phyloP scores from a whole-genome alignment of 2,329 filamentous ascomycete species.

The Stachybotrys elegans region DNA sequence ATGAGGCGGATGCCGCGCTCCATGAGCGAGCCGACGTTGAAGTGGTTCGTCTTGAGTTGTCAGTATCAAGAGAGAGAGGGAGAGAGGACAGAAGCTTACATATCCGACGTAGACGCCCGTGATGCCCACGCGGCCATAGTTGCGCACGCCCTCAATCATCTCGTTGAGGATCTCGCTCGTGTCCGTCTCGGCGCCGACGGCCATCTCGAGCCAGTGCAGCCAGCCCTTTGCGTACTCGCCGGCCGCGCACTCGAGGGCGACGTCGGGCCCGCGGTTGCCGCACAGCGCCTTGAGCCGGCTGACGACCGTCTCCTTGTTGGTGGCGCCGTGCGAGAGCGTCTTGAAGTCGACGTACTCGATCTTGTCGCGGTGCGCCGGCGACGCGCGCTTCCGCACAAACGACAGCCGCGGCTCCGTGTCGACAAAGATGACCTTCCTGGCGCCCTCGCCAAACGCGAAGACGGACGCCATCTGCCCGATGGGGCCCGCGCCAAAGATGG shows the following conservation, averaged over 20 bases:
- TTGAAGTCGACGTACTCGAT: conserved; percentile 67
- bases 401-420: conserved; percentile 69
- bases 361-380: conserved; percentile 40
- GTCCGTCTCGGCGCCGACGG: conserved; percentile 71
- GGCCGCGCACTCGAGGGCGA: conserved; percentile 61
- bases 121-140: conserved; percentile 69
- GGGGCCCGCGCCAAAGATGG: conserved; percentile 80
- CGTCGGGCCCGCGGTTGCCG: conserved; percentile 68
- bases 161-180: conserved; percentile 78
- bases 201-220: conserved; percentile 53
- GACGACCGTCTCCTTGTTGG: conserved; percentile 58
- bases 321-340: conserved; percentile 51
- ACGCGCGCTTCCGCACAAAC: conserved; percentile 59
- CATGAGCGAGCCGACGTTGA: conserved; percentile 82
- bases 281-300: conserved; percentile 69
- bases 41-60: conserved; percentile 31
- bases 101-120: conserved; percentile 66
- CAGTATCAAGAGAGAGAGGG: background rate
- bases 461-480: conserved; percentile 80
- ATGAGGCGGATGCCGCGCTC: conserved; percentile 79
- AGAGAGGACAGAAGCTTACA: conserved; percentile 28
- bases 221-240: conserved; percentile 59
- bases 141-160: conserved; percentile 69
- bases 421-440: conserved; percentile 71
- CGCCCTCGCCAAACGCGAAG: conserved; percentile 71